These are phyloP conservation scores for Coemansia furcata DNA, from an alignment of 192 early-diverging fungal species.

Conservation along the genomic window DNA sequence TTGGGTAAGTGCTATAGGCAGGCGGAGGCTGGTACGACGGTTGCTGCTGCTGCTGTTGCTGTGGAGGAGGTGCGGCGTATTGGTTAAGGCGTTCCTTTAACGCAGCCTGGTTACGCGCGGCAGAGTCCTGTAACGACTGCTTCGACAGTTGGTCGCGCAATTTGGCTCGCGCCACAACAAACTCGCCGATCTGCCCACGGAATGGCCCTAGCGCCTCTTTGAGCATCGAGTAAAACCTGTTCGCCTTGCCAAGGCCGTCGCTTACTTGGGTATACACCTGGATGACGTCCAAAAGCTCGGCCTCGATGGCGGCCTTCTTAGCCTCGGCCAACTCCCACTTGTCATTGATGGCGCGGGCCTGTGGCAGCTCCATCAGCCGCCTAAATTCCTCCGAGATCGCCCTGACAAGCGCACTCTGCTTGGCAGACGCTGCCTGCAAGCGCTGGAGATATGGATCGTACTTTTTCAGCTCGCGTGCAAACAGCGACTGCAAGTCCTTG, in stretches of 20 bases:
- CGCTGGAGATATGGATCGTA: slow-evolving; percentile 76
- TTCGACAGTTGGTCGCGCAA: slow-evolving; percentile 59
- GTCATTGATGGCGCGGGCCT: slow-evolving; percentile 63
- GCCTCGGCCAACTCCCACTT: slow-evolving; percentile 67
- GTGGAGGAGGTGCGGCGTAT: slow-evolving; percentile 29
- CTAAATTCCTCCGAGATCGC: slow-evolving; percentile 76
- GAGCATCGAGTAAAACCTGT: slow-evolving; percentile 60
- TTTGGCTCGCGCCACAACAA: slow-evolving; percentile 53
- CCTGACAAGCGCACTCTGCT: slow-evolving; percentile 72
- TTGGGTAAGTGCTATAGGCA: slow-evolving; percentile 10
- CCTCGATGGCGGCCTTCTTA: slow-evolving; percentile 61
- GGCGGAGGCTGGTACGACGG: slow-evolving; percentile 1
- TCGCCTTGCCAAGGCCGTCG: slow-evolving; percentile 58
- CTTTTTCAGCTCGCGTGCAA: slow-evolving; percentile 89
- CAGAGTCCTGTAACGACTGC: slow-evolving; percentile 49
- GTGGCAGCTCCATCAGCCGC: slow-evolving; percentile 68
- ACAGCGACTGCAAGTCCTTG: slow-evolving; percentile 85
- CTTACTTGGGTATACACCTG: slow-evolving; percentile 64
- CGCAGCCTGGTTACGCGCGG: slow-evolving; percentile 57
- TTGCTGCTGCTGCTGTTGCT: slow-evolving; percentile 8
- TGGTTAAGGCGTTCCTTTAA: slow-evolving; percentile 62
- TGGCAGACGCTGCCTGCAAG: slow-evolving; percentile 68
- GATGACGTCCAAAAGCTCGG: slow-evolving; percentile 66
- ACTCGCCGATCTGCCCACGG: slow-evolving; percentile 51
- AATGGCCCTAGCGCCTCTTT: slow-evolving; percentile 52